These are phyloP conservation scores for Neofusicoccum parvum DNA, from an alignment of 2,329 filamentous ascomycete genomes.

Conservation along the genomic window DNA sequence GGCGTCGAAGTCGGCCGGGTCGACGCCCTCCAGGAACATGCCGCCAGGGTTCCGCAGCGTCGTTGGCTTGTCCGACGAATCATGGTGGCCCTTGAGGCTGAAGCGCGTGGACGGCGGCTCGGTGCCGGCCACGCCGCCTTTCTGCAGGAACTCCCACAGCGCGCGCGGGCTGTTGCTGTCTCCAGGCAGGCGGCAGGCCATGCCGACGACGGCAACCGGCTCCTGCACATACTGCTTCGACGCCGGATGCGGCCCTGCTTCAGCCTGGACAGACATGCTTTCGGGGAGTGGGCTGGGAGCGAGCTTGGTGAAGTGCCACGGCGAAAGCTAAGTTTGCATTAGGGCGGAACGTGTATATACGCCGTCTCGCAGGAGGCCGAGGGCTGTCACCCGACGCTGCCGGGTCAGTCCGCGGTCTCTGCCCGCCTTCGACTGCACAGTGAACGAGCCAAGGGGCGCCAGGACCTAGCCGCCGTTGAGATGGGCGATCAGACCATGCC, in stretches of 20 bases:
- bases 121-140: conserved; percentile 32
- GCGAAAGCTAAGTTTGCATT: background rate
- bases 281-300: background rate
- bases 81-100: conserved; percentile 36
- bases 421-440: background rate
- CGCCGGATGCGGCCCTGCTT: background rate
- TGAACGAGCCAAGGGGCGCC: background rate
- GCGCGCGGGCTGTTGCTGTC: conserved; percentile 3
- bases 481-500: background rate
- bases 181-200: conserved; percentile 24
- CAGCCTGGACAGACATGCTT: background rate
- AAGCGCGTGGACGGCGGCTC: conserved; percentile 33
- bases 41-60: conserved; percentile 41
- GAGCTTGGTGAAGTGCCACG: background rate
- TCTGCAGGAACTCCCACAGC: conserved; percentile 29
- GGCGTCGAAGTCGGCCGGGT: conserved; percentile 39
- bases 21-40: conserved; percentile 44
- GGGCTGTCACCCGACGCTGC: background rate
- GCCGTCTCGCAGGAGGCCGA: background rate
- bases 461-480: background rate
- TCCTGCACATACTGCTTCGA: conserved; percentile 24
- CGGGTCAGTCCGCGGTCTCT: background rate
- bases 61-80: conserved; percentile 32
- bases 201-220: conserved; percentile 24
- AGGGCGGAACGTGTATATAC: background rate